Evolutionary conservation across 2,329 filamentous ascomycete species (phyloP), one percentile per base, ranked within the genome.

Genomic region (Talaromyces piceae): DNA sequence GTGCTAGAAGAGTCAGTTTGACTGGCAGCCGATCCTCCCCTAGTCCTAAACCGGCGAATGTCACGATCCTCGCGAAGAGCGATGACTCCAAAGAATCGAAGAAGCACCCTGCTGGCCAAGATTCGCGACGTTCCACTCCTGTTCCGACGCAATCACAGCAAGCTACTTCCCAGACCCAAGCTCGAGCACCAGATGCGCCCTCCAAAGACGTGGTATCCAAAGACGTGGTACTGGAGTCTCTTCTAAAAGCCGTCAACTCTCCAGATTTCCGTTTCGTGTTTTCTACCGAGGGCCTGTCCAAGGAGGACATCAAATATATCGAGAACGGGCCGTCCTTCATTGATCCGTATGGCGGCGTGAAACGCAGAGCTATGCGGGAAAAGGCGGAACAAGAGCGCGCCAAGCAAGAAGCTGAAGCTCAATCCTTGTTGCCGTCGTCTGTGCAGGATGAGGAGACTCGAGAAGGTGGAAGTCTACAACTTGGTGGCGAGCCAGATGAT

Each of bases 401-500:
- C 22, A 75, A 76, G 52, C 67, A 73, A 16, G 79, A 84, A 60
- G 71, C 74, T 41, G 77, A 82, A 55, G 70, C 70, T 3, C 78
- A 82, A 56, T 70, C 74, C 44, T 67, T 78, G 22, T 61, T 79
- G 18, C 74, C 77, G 56, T 72, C 75, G 22, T 68, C 72, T 13
- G 68, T 70, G 3, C 75, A 78, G 41, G 90, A 95, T 57, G 88
- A 88, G 51, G 88, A 88, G 52, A 85, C 86, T 51, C 82, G 83
- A 1, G 90, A 93, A 67, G 87, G 87, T 58, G 88, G 87, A 12
- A 97, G 91, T 65, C 76, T 93, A 52, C 91, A 94, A 53, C 77
- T 97, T 16, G 91, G 91, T 52, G 91, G 91, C 41, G 91, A 97
- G 65, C 91, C 91, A 0, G 91, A 97, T 65, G 89, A 95, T 58